A percentile compares a stretch with the other conserved stretches of the same genome.
These are phyloP conservation scores for Bacidia rubella DNA, from an alignment of 495 filamentous ascomycete genomes.

Conservation along the genomic window DNA sequence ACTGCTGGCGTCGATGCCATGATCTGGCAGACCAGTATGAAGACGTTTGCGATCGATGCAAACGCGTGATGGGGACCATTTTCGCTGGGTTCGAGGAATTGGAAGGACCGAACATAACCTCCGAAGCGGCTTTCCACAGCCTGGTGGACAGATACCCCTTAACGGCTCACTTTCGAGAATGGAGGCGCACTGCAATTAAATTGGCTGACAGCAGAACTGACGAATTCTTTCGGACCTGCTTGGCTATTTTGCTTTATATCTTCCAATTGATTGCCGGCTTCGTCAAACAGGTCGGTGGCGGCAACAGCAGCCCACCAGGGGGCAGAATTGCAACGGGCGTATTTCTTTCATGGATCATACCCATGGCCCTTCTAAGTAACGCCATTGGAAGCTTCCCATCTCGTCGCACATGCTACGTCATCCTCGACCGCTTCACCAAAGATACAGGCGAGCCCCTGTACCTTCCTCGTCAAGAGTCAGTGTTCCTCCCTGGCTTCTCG, in stretches of 20 bases:
- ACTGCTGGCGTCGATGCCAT: constrained; percentile 20
- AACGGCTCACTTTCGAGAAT: background rate
- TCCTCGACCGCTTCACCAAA: constrained; percentile 12
- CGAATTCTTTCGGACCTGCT: constrained; percentile 17
- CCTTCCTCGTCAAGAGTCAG: background rate
- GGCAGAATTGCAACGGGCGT: constrained; percentile 23
- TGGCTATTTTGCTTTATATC: constrained; percentile 21
- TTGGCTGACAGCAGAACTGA: constrained; percentile 21
- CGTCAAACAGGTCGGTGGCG: constrained; percentile 17
- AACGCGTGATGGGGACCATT: constrained; percentile 14
- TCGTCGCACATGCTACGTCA: constrained; percentile 12
- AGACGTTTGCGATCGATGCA: constrained; percentile 4
- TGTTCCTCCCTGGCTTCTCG: constrained; percentile 1
- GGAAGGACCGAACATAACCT: constrained; percentile 6
- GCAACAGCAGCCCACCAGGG: constrained; percentile 14
- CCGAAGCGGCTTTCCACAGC: background rate
- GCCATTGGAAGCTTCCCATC: constrained; percentile 21
- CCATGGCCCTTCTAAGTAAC: constrained; percentile 22
- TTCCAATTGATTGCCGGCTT: constrained; percentile 21
- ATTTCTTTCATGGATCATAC: constrained; percentile 25
- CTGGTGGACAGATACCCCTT: background rate
- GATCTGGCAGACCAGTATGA: constrained; percentile 7
- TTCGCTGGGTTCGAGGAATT: constrained; percentile 18
- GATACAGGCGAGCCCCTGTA: constrained; percentile 3
- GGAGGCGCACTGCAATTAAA: constrained; percentile 13